Base-by-base conservation (phyloP, 73 alveolate genomes). In the Halteria grandinella region DNA sequence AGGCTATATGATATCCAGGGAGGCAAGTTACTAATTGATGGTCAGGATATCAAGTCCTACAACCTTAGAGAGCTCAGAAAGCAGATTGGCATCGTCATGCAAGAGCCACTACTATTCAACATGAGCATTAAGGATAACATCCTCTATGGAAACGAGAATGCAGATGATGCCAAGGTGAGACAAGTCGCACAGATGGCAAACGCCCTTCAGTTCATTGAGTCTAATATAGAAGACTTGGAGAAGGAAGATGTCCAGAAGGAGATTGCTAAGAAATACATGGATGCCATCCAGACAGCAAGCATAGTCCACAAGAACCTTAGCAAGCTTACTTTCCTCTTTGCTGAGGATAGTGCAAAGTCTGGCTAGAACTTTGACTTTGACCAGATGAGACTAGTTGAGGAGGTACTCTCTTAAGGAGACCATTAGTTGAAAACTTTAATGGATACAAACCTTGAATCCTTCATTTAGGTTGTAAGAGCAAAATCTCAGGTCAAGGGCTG, bases 81-180 rank as follows among this genome's bases (percentile, higher is more conserved):
- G 70, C 59, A 62, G 28, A 58, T 93, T 0, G 98, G 96, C 12
- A 57, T 93, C 18, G 99, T 95, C 7, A 73, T 79, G 52, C 95
- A 95, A 82, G 98, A 93, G 40, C 98, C 99, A 0, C 78, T 74
- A 44, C 73, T 95, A 44, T 95, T 95, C 88, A 85, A 93, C 57
- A 79, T 91, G 49, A 64, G 93, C 21, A 85, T 95, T 29, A 40
- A 82, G 47, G 97, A 93, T 40, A 95, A 95, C 88, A 91, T 95
- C 6, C 31, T 75, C 25, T 94, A 91, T 49, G 81, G 82, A 7
- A 77, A 62, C 17, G 64, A n/a, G 15, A 27, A 63, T 27, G 80
- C 89, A 5, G 48, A 72, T 2, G 64, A 50, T 14, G 23, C 24
- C 10, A 27, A 52, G 37, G 48, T 77, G 29, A 14, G 18, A 17